Evolutionary conservation across 2,329 filamentous ascomycete genomes (phyloP).

Genomic region (Scolecobasidium constrictum): DNA sequence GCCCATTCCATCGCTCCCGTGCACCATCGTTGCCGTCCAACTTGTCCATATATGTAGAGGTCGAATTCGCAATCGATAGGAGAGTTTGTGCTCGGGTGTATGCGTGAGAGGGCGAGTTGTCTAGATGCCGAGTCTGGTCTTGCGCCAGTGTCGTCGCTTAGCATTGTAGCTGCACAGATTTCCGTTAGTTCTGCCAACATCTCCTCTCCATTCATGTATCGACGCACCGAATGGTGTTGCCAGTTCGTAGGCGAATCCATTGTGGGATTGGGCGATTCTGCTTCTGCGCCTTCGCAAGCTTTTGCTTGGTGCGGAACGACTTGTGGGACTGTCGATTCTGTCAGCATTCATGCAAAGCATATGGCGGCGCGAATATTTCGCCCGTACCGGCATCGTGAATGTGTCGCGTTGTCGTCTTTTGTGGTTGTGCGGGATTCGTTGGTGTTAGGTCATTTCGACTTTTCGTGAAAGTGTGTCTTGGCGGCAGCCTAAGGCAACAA

Average conservation of each 20-base stretch:
- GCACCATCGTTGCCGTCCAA: too few relatives aligned
- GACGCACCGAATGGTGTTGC: slow-evolving; percentile 97
- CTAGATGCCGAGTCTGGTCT: slow-evolving; percentile 99
- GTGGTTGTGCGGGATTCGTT: too few relatives aligned
- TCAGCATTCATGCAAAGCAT: slow-evolving; percentile 27
- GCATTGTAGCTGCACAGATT: slow-evolving; percentile 81
- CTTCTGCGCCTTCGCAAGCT: slow-evolving; percentile 99
- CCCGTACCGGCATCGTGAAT: slow-evolving; percentile 11
- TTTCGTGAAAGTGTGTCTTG: too few relatives aligned
- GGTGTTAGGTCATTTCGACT: too few relatives aligned
- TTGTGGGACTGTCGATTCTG: slow-evolving; percentile 77
- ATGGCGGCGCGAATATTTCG: slow-evolving; percentile 44
- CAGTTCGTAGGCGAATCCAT: slow-evolving; percentile 97
- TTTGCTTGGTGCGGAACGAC: slow-evolving; percentile 99
- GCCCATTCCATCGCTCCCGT: too few relatives aligned
- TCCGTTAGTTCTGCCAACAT: neutral
- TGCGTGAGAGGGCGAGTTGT: slow-evolving; percentile 47
- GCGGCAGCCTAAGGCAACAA: too few relatives aligned
- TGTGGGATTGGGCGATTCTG: slow-evolving; percentile 99
- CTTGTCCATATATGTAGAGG: too few relatives aligned
- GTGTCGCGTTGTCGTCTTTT: slow-evolving; percentile 4
- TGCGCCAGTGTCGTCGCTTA: slow-evolving; percentile 99
- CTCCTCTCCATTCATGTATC: too few relatives aligned
- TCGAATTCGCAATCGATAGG: too few relatives aligned
- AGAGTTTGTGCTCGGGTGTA: too few relatives aligned